A percentile compares a stretch with the other conserved stretches of the same genome.
Conservation (phyloP, 2,329 filamentous ascomycete genomes). For the Penicillium sp. region DNA sequence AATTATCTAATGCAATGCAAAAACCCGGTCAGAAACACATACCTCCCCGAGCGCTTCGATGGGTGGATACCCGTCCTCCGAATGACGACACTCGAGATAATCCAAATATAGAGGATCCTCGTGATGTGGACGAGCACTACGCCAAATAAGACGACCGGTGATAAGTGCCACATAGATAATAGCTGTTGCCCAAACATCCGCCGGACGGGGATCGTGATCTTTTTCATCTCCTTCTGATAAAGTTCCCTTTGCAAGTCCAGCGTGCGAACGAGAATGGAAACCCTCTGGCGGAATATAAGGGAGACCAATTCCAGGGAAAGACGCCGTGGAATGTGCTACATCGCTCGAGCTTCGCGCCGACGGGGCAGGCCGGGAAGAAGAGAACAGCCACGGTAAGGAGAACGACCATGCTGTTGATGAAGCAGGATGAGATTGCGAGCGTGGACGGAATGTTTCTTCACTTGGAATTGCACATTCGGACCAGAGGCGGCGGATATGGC, state of each 20-base stretch:
- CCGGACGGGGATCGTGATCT: conserved; percentile 12
- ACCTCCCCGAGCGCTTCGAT: conserved; percentile 29
- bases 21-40: not conserved
- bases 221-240: not conserved
- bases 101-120: conserved; percentile 28
- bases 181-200: conserved; percentile 33
- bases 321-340: conserved; percentile 4
- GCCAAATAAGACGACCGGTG: conserved; percentile 28
- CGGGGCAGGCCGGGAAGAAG: not conserved
- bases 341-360: not conserved
- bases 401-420: conserved; percentile 10
- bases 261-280: conserved; percentile 1
- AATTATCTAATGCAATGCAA: not conserved
- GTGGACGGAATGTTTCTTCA: not conserved
- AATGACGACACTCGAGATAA: conserved; percentile 21
- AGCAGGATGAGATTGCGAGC: conserved; percentile 3
- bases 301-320: conserved; percentile 14
- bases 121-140: conserved; percentile 18
- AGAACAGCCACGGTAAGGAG: conserved; percentile 10
- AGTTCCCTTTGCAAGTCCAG: not conserved
- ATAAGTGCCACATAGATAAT: conserved; percentile 31
- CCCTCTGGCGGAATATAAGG: conserved; percentile 22
- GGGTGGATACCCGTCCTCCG: conserved; percentile 24
- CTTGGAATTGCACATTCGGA: conserved; percentile 9
- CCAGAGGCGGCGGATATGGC: conserved; percentile 71